A percentile compares a stretch with the other conserved stretches of the same genome.
These are phyloP conservation scores for Phytophthora idaei DNA, from an alignment of 352 stramenopile species.

Conservation along the genomic window DNA sequence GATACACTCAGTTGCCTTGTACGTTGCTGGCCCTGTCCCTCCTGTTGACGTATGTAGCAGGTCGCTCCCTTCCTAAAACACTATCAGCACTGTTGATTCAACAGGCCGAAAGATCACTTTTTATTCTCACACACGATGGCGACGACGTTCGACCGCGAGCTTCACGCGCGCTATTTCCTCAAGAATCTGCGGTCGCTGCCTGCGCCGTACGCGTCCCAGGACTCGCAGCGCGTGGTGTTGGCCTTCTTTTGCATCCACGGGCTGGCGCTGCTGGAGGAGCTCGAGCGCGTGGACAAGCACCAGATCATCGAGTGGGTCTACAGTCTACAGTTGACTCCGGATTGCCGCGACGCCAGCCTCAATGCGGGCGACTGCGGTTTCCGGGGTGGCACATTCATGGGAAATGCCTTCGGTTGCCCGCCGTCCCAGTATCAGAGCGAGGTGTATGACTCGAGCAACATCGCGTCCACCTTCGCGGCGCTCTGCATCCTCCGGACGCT, in stretches of 20 bases:
- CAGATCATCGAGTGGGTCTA: slow-evolving; percentile 90
- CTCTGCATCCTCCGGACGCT: slow-evolving; percentile 87
- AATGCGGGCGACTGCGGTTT: slow-evolving; percentile 81
- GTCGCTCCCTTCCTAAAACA: slow-evolving; percentile 2
- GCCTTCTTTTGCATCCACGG: slow-evolving; percentile 89
- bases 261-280: slow-evolving; percentile 76
- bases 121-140: slow-evolving; percentile 20
- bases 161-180: slow-evolving; percentile 85
- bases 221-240: slow-evolving; percentile 82
- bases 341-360: slow-evolving; percentile 63
- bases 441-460: slow-evolving; percentile 84
- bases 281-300: slow-evolving; percentile 71
- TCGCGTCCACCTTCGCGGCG: slow-evolving; percentile 85
- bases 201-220: slow-evolving; percentile 76
- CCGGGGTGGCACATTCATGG: slow-evolving; percentile 67
- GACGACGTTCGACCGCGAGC: slow-evolving; percentile 64
- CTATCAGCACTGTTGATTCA: background rate
- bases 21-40: too few species aligned
- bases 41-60: background rate
- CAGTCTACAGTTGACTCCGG: slow-evolving; percentile 76
- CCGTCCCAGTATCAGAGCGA: slow-evolving; percentile 64
- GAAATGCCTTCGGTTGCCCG: slow-evolving; percentile 58
- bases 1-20: slow-evolving; percentile 11
- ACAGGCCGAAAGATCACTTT: slow-evolving; percentile 21
- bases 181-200: slow-evolving; percentile 75